phyloP scores from a whole-genome alignment of 257 asterid genomes.

The Solanum sejunctum region DNA sequence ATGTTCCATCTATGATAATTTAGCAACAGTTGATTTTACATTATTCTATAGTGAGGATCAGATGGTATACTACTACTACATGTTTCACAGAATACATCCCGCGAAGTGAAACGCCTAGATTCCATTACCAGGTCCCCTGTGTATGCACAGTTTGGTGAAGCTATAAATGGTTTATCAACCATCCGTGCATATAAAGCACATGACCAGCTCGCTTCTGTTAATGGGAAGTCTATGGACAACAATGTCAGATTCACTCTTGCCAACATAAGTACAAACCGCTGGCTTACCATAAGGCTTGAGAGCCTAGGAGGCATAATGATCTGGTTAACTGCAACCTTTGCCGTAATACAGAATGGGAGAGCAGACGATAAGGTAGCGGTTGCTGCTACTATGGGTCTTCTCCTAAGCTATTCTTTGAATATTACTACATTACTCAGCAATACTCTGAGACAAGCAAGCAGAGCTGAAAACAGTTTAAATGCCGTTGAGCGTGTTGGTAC shows the following conservation, averaged over 20 bases:
- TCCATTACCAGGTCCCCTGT: slow-evolving; percentile 76
- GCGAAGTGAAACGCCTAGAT: slow-evolving; percentile 75
- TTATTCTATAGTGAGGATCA: not conserved
- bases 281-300: slow-evolving; percentile 71
- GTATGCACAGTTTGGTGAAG: slow-evolving; percentile 83
- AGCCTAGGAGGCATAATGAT: slow-evolving; percentile 70
- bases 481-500: slow-evolving; percentile 77
- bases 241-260: slow-evolving; percentile 55
- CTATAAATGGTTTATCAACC: slow-evolving; percentile 56
- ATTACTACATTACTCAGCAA: slow-evolving; percentile 57
- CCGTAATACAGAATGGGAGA: slow-evolving; percentile 60
- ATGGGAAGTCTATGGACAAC: slow-evolving; percentile 67
- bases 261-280: slow-evolving; percentile 60
- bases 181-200: slow-evolving; percentile 80
- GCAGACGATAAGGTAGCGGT: slow-evolving; percentile 57
- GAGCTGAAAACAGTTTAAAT: slow-evolving; percentile 70
- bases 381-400: slow-evolving; percentile 77
- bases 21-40: not conserved
- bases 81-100: slow-evolving; percentile 58
- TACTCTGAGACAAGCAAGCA: slow-evolving; percentile 60
- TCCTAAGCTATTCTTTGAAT: slow-evolving; percentile 69
- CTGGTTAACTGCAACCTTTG: slow-evolving; percentile 70
- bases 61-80: not conserved
- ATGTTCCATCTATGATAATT: not conserved
- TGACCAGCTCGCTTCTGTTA: slow-evolving; percentile 46